Evolutionary conservation across 2,329 filamentous ascomycete species (phyloP), one percentile per base, ranked within the genome.

Genomic region (Trichothecium sympodiale): DNA sequence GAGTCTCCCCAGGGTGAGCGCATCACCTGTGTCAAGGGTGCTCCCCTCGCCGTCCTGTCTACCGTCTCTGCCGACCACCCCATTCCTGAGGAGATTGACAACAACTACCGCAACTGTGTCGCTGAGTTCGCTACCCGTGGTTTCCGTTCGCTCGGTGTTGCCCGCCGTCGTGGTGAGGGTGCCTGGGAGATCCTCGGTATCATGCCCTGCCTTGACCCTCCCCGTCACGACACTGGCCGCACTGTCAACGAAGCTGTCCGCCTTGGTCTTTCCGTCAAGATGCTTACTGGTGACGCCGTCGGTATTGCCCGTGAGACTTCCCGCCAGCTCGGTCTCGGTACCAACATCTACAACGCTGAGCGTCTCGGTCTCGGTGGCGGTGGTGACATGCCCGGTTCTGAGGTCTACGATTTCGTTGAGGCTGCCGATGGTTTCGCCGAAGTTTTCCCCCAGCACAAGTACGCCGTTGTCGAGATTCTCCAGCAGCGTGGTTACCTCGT

Each of bases 381-480:
- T 50, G 85, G 85, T 68, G 83, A 89, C 57, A 91, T 94, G 85
- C 82, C 86, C 53, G 86, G 86, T 52, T 93, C 86, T 44, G 84
- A 93, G 64, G 83, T 94, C 38, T 93, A 91, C 64, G 86, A 94
- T 67, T 94, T 94, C 67, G 86, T 94, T 39, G 86, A 94, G 70
- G 85, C 83, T 67, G 87, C 86, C 43, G 86, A 94, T 72, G 87
- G 86, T 65, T 94, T 94, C 62, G 86, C 87, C 46, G 86, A 94
- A 59, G 86, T 94, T 39, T 93, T 91, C 71, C 86, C 86, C 50
- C 83, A 94, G 65, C 86, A 94, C 74, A 94, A 94, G 71, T 93
- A 88, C 67, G 84, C 86, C 46, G 85, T 91, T 59, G 86, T 94
- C 50, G 85, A 93, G 64, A 93, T 93, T 54, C 75, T 94, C 34